These are phyloP conservation scores for Chrysanthemum makinoi DNA, from an alignment of 129 eudicot species.

Conservation along the genomic window DNA sequence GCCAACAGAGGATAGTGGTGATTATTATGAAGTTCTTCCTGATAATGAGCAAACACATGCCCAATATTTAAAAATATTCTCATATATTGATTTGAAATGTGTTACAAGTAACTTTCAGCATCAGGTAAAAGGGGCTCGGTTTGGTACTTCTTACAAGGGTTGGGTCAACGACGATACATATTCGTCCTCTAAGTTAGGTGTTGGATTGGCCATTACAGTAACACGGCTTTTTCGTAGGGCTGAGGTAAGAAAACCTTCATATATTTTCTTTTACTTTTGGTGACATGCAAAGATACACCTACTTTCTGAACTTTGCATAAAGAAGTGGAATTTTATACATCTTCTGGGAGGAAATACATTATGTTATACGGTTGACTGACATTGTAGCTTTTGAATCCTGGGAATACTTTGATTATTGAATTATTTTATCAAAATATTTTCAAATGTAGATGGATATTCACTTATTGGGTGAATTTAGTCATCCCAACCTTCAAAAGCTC, in stretches of 20 bases:
- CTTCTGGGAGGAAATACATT: too few species aligned
- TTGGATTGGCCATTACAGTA: constrained; percentile 33
- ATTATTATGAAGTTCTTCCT: neutral
- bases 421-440: neutral
- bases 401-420: neutral
- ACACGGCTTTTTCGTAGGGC: neutral
- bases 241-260: constrained; percentile 9
- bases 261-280: neutral
- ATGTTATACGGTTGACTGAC: neutral
- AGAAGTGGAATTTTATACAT: too few species aligned
- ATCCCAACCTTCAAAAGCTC: constrained; percentile 11
- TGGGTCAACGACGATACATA: constrained; percentile 24
- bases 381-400: neutral
- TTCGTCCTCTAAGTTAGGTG: constrained; percentile 21
- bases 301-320: neutral
- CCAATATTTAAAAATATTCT: constrained; percentile 22
- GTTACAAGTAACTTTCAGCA: constrained; percentile 31
- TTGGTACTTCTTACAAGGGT: constrained; percentile 25
- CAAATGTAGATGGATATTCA: neutral
- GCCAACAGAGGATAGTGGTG: neutral
- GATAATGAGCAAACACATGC: neutral
- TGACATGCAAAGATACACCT: neutral
- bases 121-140: neutral
- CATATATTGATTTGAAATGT: constrained; percentile 23
- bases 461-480: constrained; percentile 11